Percentiles rank a stretch among this genome's conserved stretches.
These are phyloP conservation scores for Conoideocrella luteorostrata DNA, from an alignment of 2,329 filamentous ascomycete species.

Conservation along the genomic window DNA sequence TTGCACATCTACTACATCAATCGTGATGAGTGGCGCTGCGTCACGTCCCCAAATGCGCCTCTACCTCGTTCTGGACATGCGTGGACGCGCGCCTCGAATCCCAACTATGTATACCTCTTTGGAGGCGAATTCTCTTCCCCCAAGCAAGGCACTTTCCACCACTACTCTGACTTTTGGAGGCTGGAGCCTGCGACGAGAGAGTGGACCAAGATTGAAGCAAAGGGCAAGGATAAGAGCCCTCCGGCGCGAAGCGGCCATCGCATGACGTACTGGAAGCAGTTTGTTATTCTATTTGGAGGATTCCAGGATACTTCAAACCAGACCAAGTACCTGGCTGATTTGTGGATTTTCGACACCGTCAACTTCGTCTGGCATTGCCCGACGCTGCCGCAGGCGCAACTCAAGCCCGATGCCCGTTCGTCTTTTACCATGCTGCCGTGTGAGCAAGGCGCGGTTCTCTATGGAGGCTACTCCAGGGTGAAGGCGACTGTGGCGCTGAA, in stretches of 20 bases:
- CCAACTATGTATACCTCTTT: constrained; percentile 81
- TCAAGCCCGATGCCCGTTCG: constrained; percentile 84
- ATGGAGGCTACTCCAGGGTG: constrained; percentile 88
- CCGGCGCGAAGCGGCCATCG: constrained; percentile 85
- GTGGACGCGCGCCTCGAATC: constrained; percentile 84
- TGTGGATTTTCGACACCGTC: constrained; percentile 92
- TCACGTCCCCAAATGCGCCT: constrained; percentile 87
- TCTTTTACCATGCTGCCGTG: constrained; percentile 90
- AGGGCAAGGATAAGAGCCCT: constrained; percentile 70
- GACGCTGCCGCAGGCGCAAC: constrained; percentile 65
- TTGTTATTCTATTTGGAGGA: constrained; percentile 90
- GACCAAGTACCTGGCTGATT: constrained; percentile 86
- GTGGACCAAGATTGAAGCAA: constrained; percentile 82
- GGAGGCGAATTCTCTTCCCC: constrained; percentile 95
- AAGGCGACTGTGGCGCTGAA: constrained; percentile 65
- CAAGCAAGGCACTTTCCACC: constrained; percentile 97
- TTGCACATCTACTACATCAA: constrained; percentile 68
- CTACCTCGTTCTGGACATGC: constrained; percentile 89
- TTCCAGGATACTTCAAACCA: constrained; percentile 96
- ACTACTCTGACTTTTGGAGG: constrained; percentile 98
- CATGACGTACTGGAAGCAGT: constrained; percentile 97
- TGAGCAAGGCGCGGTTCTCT: constrained; percentile 82
- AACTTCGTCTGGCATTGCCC: constrained; percentile 82
- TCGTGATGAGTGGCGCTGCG: constrained; percentile 81
- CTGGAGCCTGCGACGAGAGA: constrained; percentile 78